A percentile compares a stretch with the other conserved stretches of the same genome.
phyloP scores from a whole-genome alignment of 2,329 filamentous ascomycete genomes.

The Metarhizium rileyi region DNA sequence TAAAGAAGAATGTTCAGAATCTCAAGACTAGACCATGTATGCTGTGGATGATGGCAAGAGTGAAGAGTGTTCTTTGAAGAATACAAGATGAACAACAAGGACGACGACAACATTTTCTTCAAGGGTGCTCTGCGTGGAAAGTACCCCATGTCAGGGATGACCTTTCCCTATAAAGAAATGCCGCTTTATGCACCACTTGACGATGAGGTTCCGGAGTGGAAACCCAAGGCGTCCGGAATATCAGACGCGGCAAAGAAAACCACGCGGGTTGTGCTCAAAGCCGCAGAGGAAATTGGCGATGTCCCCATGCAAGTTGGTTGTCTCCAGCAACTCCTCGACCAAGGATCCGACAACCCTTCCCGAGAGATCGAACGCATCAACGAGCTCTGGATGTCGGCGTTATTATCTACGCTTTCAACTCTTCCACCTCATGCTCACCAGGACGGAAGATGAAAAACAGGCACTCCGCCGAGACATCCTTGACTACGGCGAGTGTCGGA shows the following conservation, averaged over 20 bases:
- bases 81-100: not conserved
- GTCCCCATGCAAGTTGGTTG: not conserved
- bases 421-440: constrained; percentile 1
- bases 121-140: not conserved
- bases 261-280: not conserved
- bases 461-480: not conserved
- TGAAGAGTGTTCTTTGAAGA: not conserved
- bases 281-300: not conserved
- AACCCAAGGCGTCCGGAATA: not conserved
- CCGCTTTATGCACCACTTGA: not conserved
- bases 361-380: not conserved
- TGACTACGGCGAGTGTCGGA: not conserved
- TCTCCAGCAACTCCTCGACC: not conserved
- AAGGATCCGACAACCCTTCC: not conserved
- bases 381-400: not conserved
- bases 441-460: not conserved
- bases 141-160: not conserved
- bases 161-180: not conserved
- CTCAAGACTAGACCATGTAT: not conserved
- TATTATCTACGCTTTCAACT: not conserved
- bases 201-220: constrained; percentile 1
- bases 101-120: not conserved
- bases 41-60: not conserved
- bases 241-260: not conserved
- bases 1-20: not conserved